Conservation (phyloP, 495 filamentous ascomycete species). For the Penicillium silybi region DNA sequence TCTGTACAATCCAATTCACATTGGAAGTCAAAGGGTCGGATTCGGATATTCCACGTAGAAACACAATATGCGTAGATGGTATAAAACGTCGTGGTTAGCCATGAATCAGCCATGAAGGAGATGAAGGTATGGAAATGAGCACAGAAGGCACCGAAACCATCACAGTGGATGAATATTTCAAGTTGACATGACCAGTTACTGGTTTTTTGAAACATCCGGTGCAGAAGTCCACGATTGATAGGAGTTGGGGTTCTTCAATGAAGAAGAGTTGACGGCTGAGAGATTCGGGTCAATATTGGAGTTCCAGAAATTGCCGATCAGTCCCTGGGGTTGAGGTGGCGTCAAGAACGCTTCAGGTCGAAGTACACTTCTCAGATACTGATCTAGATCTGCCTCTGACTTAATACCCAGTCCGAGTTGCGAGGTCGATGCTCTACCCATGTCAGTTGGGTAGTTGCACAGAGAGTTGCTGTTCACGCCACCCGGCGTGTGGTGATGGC, state of each 20-base stretch:
- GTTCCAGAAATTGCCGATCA: constrained; percentile 3
- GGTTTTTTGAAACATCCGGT: neutral
- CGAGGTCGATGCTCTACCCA: neutral
- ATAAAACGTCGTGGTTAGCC: no score
- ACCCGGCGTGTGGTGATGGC: neutral
- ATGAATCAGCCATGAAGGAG: no score
- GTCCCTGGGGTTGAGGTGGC: neutral
- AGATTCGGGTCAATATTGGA: constrained; percentile 10
- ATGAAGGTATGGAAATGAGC: neutral
- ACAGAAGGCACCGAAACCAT: neutral
- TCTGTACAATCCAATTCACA: no score
- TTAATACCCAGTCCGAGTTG: neutral
- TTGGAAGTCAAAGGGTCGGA: no score
- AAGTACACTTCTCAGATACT: constrained; percentile 9
- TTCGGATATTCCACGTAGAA: no score
- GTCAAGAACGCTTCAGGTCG: constrained; percentile 9
- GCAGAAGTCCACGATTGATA: neutral
- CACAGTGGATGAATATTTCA: neutral
- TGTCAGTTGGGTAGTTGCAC: neutral
- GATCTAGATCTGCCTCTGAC: constrained; percentile 2
- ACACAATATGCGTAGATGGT: no score
- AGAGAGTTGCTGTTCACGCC: neutral
- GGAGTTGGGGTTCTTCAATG: neutral
- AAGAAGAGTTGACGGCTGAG: neutral
- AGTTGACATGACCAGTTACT: neutral